Base-by-base conservation (phyloP, 1,284 basidiomycete genomes). In the Tremellales sp. region DNA sequence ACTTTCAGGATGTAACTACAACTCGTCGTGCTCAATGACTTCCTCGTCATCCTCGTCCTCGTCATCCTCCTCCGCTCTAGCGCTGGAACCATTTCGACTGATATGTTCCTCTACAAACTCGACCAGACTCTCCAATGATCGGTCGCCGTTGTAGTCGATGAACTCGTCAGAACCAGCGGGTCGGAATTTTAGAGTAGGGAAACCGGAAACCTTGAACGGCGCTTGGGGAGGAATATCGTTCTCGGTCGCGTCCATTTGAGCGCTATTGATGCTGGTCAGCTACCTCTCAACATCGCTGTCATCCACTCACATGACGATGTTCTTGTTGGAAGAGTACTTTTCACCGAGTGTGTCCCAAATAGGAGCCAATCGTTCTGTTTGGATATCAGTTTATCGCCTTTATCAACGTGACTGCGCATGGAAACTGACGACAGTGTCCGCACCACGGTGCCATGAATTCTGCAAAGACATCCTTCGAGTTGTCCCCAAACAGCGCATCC, bases 361-460 rank as follows among this genome's bases (percentile, higher is more conserved):
- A 24, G 95, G 95, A 69, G 88, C 89, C 57, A 99, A 83, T 65
- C 90, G 68, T 57, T 73, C 66, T 69, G 42, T 32, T 2, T 29
- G 21, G 19, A 16, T 36, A n/a, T 40, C 35, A 47, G 22, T n/a
- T 43, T 28, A 54, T 40, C 24, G 18, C 18, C 53, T 74, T 59
- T 37, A 21, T 34, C 37, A 21, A 0, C 4, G 12, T 27, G 22
- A 4, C 9, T 12, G 24, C 14, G 22, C 9, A 19, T 22, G 12
- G 8, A 27, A 9, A 69, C 67, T 55, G 53, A 67, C 63, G 63
- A 57, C 71, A 72, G 54, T 73, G 71, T 29, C 71, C 71, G 55
- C 76, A 95, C 94, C 95, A 98, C 45, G 89, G 84, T 45, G 94
- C 95, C 68, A 91, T 97, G 75, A 95, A 93, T 76, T 98, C 95